Evolutionary conservation across 1,284 basidiomycete genomes (phyloP).

Genomic region (Rhodotorula sp.): DNA sequence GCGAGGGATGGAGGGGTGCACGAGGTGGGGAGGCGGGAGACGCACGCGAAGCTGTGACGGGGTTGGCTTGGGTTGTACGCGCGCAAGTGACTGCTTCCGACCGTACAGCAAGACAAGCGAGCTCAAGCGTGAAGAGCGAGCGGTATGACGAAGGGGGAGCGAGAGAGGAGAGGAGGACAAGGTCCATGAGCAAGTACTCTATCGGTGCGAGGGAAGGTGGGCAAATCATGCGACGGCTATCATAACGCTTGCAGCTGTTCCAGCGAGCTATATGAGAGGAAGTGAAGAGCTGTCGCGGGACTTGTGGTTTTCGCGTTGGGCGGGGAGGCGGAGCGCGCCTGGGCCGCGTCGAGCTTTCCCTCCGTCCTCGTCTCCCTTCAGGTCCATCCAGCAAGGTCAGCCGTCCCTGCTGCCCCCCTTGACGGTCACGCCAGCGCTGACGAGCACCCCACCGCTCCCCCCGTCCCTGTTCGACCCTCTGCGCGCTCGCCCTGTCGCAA

Average conservation of each 20-base stretch:
- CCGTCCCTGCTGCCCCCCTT: not conserved
- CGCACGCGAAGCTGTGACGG: not conserved
- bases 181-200: too few species aligned
- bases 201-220: too few species aligned
- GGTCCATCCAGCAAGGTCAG: slow-evolving; percentile 5
- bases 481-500: not conserved
- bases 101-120: too few species aligned
- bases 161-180: too few species aligned
- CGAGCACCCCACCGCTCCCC: not conserved
- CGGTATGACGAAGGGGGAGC: too few species aligned
- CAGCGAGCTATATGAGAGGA: too few species aligned
- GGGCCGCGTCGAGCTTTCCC: not conserved
- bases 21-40: not conserved
- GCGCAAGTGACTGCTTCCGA: too few species aligned
- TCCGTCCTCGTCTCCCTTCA: slow-evolving; percentile 10
- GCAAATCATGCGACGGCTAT: too few species aligned
- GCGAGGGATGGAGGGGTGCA: not conserved
- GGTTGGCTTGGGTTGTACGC: not conserved
- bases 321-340: not conserved
- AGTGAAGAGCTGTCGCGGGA: not conserved
- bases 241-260: too few species aligned
- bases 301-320: not conserved
- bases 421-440: not conserved
- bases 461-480: not conserved
- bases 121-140: too few species aligned